Base-by-base conservation (phyloP, 2,329 filamentous ascomycete genomes). In the Ceratocystis lukuohia region DNA sequence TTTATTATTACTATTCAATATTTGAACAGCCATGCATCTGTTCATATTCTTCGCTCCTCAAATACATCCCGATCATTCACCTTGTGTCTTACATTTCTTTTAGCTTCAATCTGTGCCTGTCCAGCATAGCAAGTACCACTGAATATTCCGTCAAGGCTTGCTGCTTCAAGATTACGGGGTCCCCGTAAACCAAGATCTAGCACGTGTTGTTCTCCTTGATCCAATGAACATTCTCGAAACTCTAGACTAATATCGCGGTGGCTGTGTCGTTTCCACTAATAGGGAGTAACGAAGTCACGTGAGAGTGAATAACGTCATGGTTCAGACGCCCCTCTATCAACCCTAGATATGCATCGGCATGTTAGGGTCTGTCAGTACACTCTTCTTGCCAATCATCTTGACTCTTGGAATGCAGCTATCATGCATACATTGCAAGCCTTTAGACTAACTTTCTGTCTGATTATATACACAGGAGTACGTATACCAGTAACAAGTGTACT, bases 1-100 rank as follows among this genome's bases (percentile, higher is more conserved):
- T 46, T 30, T 63, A n/a, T 48, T 63, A 20, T n/a, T 50, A 28
- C 22, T 63, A 48, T 30, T 41, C 46, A 48, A 33, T 48, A 63
- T 37, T 46, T 63, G 44, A 15, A 12, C 5, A n/a, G 12, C 12
- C 37, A 7, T 46, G 20, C n/a, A 30, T 33, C 17, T 63, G 61
- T 22, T 33, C 7, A 33, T 48, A 5, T 17, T 7, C 17, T 59
- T 25, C 33, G 12, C 25, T 33, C 20, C 46, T 50, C 10, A 20
- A 22, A 22, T 50, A 22, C 22, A 20, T 12, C 22, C n/a, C 46
- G 0, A 50, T 41, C 10, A 41, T 41, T 41, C 37, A 41, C 37
- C 2, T 12, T 41, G 37, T 41, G 37, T 41, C 37, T 12, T 12
- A 4, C 8, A 41, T 12, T 41, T 41, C 37, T 10, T 3, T 50